Evolutionary conservation across 495 filamentous ascomycete genomes (phyloP).

Genomic region (Geoglossum glabrum): DNA sequence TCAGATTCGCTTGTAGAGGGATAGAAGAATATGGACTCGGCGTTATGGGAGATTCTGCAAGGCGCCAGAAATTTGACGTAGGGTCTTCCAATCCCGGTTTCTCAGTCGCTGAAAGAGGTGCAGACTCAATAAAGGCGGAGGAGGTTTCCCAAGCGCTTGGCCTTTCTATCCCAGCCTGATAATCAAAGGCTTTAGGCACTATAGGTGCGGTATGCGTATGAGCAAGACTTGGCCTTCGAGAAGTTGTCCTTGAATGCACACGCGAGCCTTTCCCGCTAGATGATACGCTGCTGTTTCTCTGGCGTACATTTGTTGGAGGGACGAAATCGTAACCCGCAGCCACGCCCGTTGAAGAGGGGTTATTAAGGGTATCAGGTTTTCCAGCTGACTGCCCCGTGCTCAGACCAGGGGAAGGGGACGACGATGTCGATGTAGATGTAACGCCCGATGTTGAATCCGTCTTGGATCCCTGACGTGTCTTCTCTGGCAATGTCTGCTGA

Average conservation of each 20-base stretch:
- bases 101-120: background rate
- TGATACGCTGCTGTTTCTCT: conserved; percentile 1
- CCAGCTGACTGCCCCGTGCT: background rate
- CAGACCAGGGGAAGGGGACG: conserved; percentile 1
- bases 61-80: conserved; percentile 1
- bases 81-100: conserved; percentile 3
- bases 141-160: background rate
- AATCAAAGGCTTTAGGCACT: background rate
- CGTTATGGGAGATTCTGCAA: conserved; percentile 3
- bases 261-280: background rate
- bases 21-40: background rate
- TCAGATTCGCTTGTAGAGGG: background rate
- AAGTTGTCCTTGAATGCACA: background rate
- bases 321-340: background rate
- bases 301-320: background rate
- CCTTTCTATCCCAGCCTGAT: background rate
- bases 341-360: background rate
- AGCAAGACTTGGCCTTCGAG: background rate
- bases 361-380: background rate
- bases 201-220: background rate
- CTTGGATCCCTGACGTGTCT: background rate
- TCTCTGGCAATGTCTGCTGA: conserved; percentile 34
- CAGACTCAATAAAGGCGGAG: background rate
- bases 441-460: background rate
- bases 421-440: conserved; percentile 3